A percentile compares a stretch with the other conserved stretches of the same genome.
phyloP scores from a whole-genome alignment of 352 stramenopile species.

The Phytopythium mirpurense region DNA sequence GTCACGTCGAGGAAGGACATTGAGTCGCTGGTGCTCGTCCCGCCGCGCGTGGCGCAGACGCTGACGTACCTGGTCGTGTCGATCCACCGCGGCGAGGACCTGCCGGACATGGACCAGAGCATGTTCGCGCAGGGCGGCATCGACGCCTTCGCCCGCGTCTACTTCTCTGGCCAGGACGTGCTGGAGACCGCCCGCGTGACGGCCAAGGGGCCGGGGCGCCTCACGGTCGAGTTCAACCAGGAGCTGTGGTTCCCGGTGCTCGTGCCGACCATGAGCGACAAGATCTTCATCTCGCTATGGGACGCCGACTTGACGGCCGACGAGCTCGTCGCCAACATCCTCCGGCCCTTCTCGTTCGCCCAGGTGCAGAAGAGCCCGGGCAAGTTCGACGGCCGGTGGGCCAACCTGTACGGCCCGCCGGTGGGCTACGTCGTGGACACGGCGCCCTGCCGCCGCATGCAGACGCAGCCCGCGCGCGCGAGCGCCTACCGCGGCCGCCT shows the following conservation, averaged over 20 bases:
- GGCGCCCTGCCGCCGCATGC: conserved; percentile 38
- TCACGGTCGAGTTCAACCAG: conserved; percentile 53
- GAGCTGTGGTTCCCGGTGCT: conserved; percentile 87
- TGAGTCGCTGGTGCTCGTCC: conserved; percentile 79
- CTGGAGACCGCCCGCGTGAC: conserved; percentile 69
- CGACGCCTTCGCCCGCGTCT: conserved; percentile 75
- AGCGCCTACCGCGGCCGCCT: conserved; percentile 79
- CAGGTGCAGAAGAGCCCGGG: conserved; percentile 56
- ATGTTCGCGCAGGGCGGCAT: conserved; percentile 62
- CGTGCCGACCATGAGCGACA: conserved; percentile 76
- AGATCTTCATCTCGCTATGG: conserved; percentile 81
- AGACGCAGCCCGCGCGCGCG: conserved; percentile 49
- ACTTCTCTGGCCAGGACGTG: conserved; percentile 67
- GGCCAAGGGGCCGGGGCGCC: conserved; percentile 47
- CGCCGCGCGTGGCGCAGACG: conserved; percentile 60
- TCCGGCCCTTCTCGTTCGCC: conserved; percentile 67
- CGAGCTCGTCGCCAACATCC: conserved; percentile 66
- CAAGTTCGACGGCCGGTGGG: conserved; percentile 58
- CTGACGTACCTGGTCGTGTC: conserved; percentile 77
- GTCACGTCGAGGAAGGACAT: conserved; percentile 56
- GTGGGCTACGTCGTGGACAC: conserved; percentile 48
- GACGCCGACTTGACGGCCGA: conserved; percentile 69
- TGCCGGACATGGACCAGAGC: conserved; percentile 83
- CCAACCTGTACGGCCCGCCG: conserved; percentile 81
- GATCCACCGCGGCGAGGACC: conserved; percentile 67